Evolutionary conservation across 345 rosid genomes (phyloP), one percentile per base, ranked within the genome.

Genomic region (Citrus trifoliata): DNA sequence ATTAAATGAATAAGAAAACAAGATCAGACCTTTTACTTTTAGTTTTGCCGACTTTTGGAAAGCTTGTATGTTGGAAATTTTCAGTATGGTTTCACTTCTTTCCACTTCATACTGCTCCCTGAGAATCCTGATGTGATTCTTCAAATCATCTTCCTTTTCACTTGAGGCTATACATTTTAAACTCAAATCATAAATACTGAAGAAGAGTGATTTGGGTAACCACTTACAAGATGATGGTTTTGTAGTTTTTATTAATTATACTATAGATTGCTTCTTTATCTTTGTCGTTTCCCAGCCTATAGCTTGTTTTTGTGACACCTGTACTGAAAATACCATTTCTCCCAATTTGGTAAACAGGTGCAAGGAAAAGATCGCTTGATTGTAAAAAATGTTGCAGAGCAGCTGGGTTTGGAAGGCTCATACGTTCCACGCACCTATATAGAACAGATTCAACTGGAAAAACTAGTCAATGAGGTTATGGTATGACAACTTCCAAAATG

Each of bases 381-480:
- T 51, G 95, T 97, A 72, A 86, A 82, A 86, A 61, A 65, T 77
- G 87, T 87, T 80, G 97, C 98, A 32, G 88, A 90, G 83, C 90
- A 87, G 88, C 93, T 92, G 60, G 95, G 91, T 59, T 73, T 94
- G 88, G 95, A 92, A 84, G 97, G 95, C 32, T 92, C 97, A 19
- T 94, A 83, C 82, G 80, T 86, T 83, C 89, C 98, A 32, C 95
- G 97, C 10, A 92, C 98, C 60, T 94, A 94, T 78, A 94, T 94
- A 58, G 98, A 94, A 81, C 97, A 92, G 82, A 94, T 94, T 80
- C 98, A 94, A 80, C 80, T 94, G 82, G 98, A 94, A 80, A 90
- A 94, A 82, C 90, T 94, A 76, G 88, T 94, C 80, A 88, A 90
- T 74, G 98, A 94, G 82, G 92, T 88, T 76, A 92, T 91, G 98